Conservation (phyloP, 495 filamentous ascomycete genomes). For the Podospora pseudocomata region DNA sequence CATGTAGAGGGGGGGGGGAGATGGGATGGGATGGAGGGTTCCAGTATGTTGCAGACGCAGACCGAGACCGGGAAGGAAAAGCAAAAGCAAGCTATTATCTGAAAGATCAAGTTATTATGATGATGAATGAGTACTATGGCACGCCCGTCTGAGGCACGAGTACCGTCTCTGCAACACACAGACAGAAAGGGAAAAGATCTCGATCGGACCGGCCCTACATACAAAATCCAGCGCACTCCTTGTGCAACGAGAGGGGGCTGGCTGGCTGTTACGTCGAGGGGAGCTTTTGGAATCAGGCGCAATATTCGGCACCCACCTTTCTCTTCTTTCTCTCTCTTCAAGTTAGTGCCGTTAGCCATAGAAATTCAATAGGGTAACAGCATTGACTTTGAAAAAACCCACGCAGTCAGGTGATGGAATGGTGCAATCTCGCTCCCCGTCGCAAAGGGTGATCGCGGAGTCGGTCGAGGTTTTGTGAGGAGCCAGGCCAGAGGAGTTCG, state of each 20-base stretch:
- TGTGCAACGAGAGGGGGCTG: background rate
- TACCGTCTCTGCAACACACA: background rate
- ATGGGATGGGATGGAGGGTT: background rate
- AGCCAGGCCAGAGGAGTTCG: background rate
- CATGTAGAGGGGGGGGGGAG: background rate
- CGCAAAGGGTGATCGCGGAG: background rate
- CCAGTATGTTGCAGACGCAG: background rate
- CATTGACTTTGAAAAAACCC: background rate
- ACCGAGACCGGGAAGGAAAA: background rate
- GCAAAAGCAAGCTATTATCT: background rate
- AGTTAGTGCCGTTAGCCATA: background rate
- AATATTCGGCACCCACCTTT: slow-evolving; percentile 4
- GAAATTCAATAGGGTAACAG: background rate
- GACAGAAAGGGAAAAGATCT: background rate
- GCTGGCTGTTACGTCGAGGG: background rate
- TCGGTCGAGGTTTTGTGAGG: background rate
- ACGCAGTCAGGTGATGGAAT: background rate
- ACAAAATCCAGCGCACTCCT: background rate
- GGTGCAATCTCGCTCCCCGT: background rate
- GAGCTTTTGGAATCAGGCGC: slow-evolving; percentile 13
- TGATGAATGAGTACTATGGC: background rate
- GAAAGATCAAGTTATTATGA: no score
- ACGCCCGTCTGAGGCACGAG: background rate
- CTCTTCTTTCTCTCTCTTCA: background rate
- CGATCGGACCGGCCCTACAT: background rate